Percentiles rank a stretch among this genome's conserved stretches.
Evolutionary conservation across 2,329 filamentous ascomycete species (phyloP).

Genomic region (Daldinia sp.): DNA sequence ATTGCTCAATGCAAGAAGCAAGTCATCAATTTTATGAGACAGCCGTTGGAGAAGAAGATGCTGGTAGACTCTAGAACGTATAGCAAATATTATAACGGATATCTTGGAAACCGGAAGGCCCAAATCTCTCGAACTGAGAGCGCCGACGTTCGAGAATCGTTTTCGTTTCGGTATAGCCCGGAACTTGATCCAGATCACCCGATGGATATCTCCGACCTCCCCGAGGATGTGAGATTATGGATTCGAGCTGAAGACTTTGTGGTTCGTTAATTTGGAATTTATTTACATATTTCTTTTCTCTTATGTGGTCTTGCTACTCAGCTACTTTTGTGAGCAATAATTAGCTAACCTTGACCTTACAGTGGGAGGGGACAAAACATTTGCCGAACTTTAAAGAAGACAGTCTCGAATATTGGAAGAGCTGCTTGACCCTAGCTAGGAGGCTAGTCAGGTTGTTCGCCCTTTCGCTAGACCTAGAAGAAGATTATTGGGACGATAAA

Average conservation of each 20-base stretch:
- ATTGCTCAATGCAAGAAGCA: conserved; percentile 52
- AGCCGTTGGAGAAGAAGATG: conserved; percentile 59
- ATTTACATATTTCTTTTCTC: neutral
- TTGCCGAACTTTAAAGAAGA: conserved; percentile 62
- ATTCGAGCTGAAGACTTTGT: conserved; percentile 64
- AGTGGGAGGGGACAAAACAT: conserved; percentile 63
- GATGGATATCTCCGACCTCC: conserved; percentile 56
- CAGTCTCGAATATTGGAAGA: conserved; percentile 60
- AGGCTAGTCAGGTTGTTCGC: conserved; percentile 66
- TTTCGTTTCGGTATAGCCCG: conserved; percentile 65
- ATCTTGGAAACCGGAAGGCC: conserved; percentile 56
- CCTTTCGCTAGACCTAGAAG: conserved; percentile 64
- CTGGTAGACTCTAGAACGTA: conserved; percentile 51
- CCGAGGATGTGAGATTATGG: conserved; percentile 56
- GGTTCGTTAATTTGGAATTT: conserved; percentile 17
- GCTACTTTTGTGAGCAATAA: neutral
- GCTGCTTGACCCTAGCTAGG: conserved; percentile 63
- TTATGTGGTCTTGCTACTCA: neutral
- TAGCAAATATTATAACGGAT: conserved; percentile 63
- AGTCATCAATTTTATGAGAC: conserved; percentile 61
- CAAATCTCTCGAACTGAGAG: conserved; percentile 64
- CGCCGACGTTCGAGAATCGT: conserved; percentile 64
- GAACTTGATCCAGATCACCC: conserved; percentile 62
- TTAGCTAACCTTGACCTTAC: conserved; percentile 6
- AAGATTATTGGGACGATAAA: conserved; percentile 67